Evolutionary conservation across 2,329 filamentous ascomycete species (phyloP), one percentile per base, ranked within the genome.

Genomic region (Fusarium papillatum): DNA sequence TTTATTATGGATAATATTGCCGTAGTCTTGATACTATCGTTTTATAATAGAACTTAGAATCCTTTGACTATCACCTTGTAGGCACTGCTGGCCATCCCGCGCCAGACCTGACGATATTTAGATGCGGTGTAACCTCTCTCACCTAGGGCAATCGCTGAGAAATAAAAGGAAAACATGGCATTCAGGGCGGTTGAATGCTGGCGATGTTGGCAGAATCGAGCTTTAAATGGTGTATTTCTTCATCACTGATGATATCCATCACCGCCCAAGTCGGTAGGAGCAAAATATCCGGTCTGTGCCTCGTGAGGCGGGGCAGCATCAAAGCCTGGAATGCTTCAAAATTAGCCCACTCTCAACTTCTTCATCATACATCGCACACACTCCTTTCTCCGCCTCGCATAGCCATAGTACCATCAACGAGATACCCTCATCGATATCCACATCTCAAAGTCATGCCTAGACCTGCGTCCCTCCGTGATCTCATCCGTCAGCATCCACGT

Each of bases 401-500:
- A 57, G 13, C 13, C 19, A 55, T 22, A 57, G 29, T n/a, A n/a
- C 19, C 26, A 16, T 10, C 29, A 2, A 16, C 29, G 6, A 22
- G 29, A 16, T 57, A 34, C 2, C 0, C 9, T 11, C 7, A 10
- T 17, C 8, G 7, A 11, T 7, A 63, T 31, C 1, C 24, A 1
- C 5, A 29, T 50, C 24, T 11, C 9, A 50, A 13, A 39, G 29
- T 17, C 22, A 76, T 76, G 74, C 10, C 43, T 7, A 59, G 60
- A 22, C 43, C 43, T 9, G n/a, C 60, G 26, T 69, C 68, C 5
- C 53, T 80, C 9, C 29, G 75, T 60, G 74, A 77, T 36, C 64
- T 80, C 39, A 69, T 80, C 34, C 75, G 75, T n/a, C 75, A 70
- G 26, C 61, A 80, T 26, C 79, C 79, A 14, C 64, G 77, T 41